These are phyloP conservation scores for Apiotrichum mycotoxinovorans DNA, from an alignment of 1,284 basidiomycete species.

Conservation along the genomic window DNA sequence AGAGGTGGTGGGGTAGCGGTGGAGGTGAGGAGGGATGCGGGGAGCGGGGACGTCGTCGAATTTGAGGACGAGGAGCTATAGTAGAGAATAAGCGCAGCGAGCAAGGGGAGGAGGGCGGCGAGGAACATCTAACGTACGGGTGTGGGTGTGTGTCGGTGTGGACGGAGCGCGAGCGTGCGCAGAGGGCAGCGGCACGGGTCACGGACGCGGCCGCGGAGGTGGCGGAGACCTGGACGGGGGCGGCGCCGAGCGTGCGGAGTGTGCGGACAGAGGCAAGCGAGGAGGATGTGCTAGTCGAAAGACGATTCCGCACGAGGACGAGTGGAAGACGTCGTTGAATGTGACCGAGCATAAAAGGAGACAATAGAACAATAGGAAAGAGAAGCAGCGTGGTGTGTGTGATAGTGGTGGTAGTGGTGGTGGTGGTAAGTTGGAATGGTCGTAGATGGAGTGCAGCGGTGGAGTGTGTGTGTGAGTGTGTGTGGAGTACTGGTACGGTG, in stretches of 20 bases:
- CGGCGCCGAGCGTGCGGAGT: neutral
- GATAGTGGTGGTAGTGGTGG: neutral
- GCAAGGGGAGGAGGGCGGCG: neutral
- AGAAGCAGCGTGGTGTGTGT: neutral
- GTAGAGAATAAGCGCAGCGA: neutral
- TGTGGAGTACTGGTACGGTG: too few species aligned
- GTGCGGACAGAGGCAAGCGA: neutral
- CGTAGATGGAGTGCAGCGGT: too few species aligned
- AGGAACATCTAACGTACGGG: neutral
- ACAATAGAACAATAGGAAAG: neutral
- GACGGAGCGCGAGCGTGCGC: neutral
- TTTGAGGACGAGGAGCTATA: neutral
- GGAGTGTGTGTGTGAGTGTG: too few species aligned
- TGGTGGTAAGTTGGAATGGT: neutral
- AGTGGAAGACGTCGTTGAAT: neutral
- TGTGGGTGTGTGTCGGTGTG: neutral
- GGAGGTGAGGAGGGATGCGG: neutral
- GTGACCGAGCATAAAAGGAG: neutral
- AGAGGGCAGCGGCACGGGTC: neutral
- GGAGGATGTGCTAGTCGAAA: too few species aligned
- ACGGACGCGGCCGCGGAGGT: neutral
- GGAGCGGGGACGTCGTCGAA: too few species aligned
- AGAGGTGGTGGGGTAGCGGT: neutral
- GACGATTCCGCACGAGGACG: neutral
- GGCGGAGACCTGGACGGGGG: neutral